Percentiles rank a stretch among this genome's conserved stretches.
These are phyloP conservation scores for Paxillus ammoniavirescens DNA, from an alignment of 768 basidiomycete species.

Conservation along the genomic window DNA sequence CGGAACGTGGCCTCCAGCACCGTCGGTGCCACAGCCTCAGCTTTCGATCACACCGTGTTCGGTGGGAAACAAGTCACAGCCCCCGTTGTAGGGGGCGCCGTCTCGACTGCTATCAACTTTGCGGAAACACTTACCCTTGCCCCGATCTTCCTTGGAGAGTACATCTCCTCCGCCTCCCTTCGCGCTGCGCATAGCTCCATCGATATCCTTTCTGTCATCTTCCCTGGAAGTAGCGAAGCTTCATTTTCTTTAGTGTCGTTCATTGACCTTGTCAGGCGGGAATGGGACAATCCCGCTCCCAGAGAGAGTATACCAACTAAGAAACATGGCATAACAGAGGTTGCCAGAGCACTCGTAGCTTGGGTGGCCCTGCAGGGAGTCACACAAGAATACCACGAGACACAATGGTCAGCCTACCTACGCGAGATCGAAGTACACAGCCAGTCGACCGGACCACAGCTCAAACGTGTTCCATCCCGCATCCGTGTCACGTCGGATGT, in stretches of 20 bases:
- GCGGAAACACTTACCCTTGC: conserved; percentile 72
- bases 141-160: conserved; percentile 73
- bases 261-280: conserved; percentile 74
- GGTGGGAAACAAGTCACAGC: conserved; percentile 59
- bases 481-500: conserved; percentile 73
- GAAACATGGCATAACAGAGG: conserved; percentile 61
- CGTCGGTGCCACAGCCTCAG: conserved; percentile 55
- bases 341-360: conserved; percentile 68
- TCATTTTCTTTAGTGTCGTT: conserved; percentile 81
- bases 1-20: conserved; percentile 58
- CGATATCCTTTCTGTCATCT: conserved; percentile 68
- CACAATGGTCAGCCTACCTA: conserved; percentile 62
- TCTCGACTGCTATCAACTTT: conserved; percentile 59
- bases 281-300: conserved; percentile 61
- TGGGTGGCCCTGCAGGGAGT: conserved; percentile 83
- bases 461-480: conserved; percentile 45
- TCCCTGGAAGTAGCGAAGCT: conserved; percentile 74
- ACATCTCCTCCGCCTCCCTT: conserved; percentile 72
- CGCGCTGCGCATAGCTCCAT: conserved; percentile 74
- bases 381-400: conserved; percentile 79
- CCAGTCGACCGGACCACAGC: conserved; percentile 29
- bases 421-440: conserved; percentile 65
- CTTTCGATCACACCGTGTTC: conserved; percentile 66
- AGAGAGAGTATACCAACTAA: conserved; percentile 55
- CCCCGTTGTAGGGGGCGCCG: conserved; percentile 54